These are phyloP conservation scores for Eimeria acervulina DNA, from an alignment of 169 alveolate genomes.

Conservation along the genomic window DNA sequence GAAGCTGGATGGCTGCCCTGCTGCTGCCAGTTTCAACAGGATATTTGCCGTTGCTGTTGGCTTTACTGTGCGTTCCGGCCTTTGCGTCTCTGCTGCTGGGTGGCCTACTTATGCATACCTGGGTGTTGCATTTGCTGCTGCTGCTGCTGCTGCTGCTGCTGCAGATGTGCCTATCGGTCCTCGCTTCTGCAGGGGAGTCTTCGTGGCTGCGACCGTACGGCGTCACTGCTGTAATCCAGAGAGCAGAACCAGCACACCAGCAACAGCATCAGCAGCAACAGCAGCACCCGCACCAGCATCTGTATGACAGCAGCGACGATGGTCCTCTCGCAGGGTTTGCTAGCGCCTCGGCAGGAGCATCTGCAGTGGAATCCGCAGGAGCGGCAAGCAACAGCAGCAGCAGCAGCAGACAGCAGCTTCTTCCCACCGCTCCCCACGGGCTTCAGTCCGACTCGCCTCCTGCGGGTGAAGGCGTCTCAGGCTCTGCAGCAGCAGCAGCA, in stretches of 20 bases:
- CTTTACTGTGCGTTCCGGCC: too few species aligned
- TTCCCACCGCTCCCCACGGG: conserved; percentile 29
- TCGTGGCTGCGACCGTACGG: conserved; percentile 45
- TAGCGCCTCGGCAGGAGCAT: background rate
- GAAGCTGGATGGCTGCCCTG: too few species aligned
- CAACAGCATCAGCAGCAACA: background rate
- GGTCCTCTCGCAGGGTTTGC: background rate
- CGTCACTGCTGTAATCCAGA: conserved; percentile 31
- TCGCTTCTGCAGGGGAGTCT: conserved; percentile 4
- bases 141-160: too few species aligned
- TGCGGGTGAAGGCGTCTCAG: background rate
- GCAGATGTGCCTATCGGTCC: conserved; percentile 17
- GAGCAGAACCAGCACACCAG: background rate
- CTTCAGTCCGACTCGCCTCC: conserved; percentile 58
- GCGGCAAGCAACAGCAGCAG: background rate
- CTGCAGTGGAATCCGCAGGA: background rate
- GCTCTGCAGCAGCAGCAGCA: conserved; percentile 24
- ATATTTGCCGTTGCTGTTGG: too few species aligned
- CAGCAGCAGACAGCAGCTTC: background rate
- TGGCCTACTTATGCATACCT: background rate
- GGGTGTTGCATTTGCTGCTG: too few species aligned
- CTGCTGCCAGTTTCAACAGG: too few species aligned
- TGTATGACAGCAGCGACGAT: conserved; percentile 8
- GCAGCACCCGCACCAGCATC: too few species aligned
- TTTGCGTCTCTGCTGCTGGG: too few species aligned